Evolutionary conservation across 139 green algal species (phyloP), one percentile per base, ranked within the genome.

Genomic region (Chlamydomonas incerta): DNA sequence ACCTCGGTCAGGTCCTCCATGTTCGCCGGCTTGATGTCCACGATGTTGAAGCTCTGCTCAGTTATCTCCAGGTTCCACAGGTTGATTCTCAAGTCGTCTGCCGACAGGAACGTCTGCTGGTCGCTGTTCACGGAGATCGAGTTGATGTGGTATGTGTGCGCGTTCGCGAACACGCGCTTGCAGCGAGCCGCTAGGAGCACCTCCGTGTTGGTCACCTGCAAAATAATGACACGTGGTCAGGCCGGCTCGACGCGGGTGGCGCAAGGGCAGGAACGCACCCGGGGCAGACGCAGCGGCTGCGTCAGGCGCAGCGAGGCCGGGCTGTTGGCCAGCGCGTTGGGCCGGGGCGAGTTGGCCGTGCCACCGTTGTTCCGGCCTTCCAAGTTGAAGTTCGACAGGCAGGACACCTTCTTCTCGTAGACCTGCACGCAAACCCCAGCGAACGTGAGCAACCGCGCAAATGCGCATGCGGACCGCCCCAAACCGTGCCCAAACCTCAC

Each of bases 101-200:
- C 92, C n/a, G 91, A 97, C 57, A 99, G 93, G 92, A 99, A 99
- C 18, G 97, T 99, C 87, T 98, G 96, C 77, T 96, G 87, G 90
- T 99, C 98, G 83, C 92, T 95, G 86, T 92, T 96, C 37, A 92
- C 87, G 3, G 94, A 95, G 46, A 99, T 95, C 41, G 93, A 97
- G 93, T 99, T 99, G 88, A 99, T 99, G 95, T 99, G 97, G 93
- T 99, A 99, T 10, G 96, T 95, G 93, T 99, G 98, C 46, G 97
- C 98, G 86, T 99, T 98, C 29, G 92, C 85, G 80, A 95, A 99
- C 15, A 95, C 72, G 17, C 94, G 92, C 83, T 96, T 93, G 88
- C 89, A 95, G 24, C 91, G 83, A 9, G 90, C 88, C 1, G 90
- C 90, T 77, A 95, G 82, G 41, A 92, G 83, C 20, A 92, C 81